These are phyloP conservation scores for Thelephora ganbajun DNA, from an alignment of 768 basidiomycete species.

Conservation along the genomic window DNA sequence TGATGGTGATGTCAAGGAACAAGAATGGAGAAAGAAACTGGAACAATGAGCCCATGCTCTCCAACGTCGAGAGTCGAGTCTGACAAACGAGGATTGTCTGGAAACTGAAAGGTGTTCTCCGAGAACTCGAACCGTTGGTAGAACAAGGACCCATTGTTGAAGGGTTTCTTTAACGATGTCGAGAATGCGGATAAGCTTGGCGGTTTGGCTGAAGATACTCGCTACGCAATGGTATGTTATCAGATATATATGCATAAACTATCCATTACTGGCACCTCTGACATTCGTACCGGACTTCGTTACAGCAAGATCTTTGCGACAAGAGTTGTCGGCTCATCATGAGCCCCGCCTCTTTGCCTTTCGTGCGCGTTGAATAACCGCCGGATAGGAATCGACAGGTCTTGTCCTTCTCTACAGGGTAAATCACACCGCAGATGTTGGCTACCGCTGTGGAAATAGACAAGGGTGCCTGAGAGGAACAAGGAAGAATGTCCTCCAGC, in stretches of 20 bases:
- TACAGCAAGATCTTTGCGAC: neutral
- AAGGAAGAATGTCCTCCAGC: no score
- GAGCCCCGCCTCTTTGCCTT: no score
- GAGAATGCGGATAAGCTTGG: neutral
- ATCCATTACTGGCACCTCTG: neutral
- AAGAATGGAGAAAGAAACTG: neutral
- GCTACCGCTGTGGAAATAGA: no score
- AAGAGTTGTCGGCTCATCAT: neutral
- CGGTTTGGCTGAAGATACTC: neutral
- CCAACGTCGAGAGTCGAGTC: neutral
- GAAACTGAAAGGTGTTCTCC: neutral
- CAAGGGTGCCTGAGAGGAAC: no score
- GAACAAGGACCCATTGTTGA: neutral
- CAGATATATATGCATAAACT: neutral
- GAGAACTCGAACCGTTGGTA: neutral
- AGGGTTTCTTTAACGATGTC: neutral
- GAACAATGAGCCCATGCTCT: neutral
- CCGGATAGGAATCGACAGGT: no score
- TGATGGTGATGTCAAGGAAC: neutral
- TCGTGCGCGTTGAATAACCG: no score
- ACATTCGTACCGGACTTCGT: neutral
- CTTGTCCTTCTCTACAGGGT: no score
- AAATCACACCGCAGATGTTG: no score
- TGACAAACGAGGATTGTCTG: neutral
- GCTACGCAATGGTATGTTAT: neutral